A percentile compares a stretch with the other conserved stretches of the same genome.
These are phyloP conservation scores for Olyra latifolia DNA, from an alignment of 176 grass and related monocot species.

Conservation along the genomic window DNA sequence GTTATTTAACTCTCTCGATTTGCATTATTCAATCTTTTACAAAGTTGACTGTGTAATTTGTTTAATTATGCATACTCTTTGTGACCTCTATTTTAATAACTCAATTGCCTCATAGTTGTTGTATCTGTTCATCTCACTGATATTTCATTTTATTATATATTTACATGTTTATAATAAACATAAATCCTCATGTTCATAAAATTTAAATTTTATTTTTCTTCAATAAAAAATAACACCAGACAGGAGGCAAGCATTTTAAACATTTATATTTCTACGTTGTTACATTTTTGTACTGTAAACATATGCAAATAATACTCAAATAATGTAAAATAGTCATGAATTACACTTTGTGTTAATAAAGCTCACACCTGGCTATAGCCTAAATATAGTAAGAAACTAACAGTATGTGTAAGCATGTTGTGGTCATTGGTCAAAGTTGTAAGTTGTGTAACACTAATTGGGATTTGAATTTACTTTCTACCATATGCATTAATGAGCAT, in stretches of 20 bases:
- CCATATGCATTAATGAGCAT: not conserved
- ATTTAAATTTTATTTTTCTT: not conserved
- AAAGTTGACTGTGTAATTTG: not conserved
- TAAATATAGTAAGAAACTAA: not conserved
- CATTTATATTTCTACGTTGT: not conserved
- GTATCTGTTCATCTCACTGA: not conserved
- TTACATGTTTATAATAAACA: not conserved
- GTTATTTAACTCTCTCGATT: constrained; percentile 3
- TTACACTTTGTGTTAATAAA: constrained; percentile 22
- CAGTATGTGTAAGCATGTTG: not conserved
- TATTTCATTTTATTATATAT: not conserved
- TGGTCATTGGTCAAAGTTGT: not conserved
- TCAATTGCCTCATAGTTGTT: not conserved
- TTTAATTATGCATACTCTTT: constrained; percentile 4
- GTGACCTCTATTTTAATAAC: constrained; percentile 1
- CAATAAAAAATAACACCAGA: not conserved
- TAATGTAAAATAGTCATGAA: not conserved
- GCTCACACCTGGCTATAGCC: not conserved
- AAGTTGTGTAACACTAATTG: not conserved
- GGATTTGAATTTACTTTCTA: not conserved
- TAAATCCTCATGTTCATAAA: not conserved
- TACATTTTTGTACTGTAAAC: not conserved
- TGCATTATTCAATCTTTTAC: constrained; percentile 14
- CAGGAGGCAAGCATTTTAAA: not conserved
- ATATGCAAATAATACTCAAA: not conserved